These are phyloP conservation scores for Nannochloropsis granulata DNA, from an alignment of 108 stramenopile genomes.

Conservation along the genomic window DNA sequence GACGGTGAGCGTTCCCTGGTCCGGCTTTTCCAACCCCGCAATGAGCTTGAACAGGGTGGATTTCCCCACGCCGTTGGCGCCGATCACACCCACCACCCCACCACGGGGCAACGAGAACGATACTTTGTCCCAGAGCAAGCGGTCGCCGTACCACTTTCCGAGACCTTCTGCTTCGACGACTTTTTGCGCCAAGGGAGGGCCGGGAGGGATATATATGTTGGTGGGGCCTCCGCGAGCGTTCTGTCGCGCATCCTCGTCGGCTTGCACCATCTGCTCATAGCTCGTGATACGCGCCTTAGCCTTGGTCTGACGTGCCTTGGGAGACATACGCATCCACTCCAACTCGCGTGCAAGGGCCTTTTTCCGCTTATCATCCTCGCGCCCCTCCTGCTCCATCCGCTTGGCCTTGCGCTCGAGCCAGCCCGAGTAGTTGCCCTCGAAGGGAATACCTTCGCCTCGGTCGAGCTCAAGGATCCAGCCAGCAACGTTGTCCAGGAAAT, in stretches of 20 bases:
- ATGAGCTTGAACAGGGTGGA: constrained; percentile 76
- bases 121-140: constrained; percentile 63
- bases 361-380: constrained; percentile 48
- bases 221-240: constrained; percentile 47
- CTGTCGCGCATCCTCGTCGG: constrained; percentile 53
- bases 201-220: constrained; percentile 86
- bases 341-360: constrained; percentile 63
- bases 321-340: constrained; percentile 86
- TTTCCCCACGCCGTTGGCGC: constrained; percentile 60
- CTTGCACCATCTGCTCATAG: constrained; percentile 68
- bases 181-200: constrained; percentile 66
- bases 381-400: constrained; percentile 64
- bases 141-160: constrained; percentile 24
- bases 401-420: constrained; percentile 80
- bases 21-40: constrained; percentile 54
- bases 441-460: constrained; percentile 73
- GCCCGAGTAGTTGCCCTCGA: constrained; percentile 79
- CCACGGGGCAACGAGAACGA: constrained; percentile 67
- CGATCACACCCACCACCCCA: constrained; percentile 65
- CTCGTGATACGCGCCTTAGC: constrained; percentile 67
- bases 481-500: constrained; percentile 85
- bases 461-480: constrained; percentile 91
- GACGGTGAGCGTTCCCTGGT: constrained; percentile 55
- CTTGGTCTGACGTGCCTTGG: constrained; percentile 57
- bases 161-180: constrained; percentile 61